A percentile compares a stretch with the other conserved stretches of the same genome.
These are phyloP conservation scores for Quercus alba DNA, from an alignment of 306 rosid species.

Conservation along the genomic window DNA sequence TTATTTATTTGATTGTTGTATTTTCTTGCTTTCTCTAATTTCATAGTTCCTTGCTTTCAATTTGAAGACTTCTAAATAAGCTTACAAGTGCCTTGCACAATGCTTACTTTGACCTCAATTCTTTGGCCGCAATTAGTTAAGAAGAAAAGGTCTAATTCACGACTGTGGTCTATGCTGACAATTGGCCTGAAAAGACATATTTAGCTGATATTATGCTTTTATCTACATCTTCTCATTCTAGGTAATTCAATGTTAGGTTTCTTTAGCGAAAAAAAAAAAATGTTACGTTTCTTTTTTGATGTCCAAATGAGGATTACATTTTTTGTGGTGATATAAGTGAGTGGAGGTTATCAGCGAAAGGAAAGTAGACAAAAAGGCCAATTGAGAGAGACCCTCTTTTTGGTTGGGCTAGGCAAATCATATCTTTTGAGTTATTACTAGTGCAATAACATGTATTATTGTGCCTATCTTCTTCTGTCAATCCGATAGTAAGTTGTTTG, in stretches of 20 bases:
- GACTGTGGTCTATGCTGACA: not conserved
- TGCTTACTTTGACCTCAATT: not conserved
- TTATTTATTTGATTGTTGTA: too few species aligned
- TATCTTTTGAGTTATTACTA: not conserved
- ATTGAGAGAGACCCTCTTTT: not conserved
- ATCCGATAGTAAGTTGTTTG: conserved; percentile 9
- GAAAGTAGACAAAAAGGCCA: not conserved
- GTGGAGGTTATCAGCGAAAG: not conserved
- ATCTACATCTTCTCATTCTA: not conserved
- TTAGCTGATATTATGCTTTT: not conserved
- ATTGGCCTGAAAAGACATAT: not conserved
- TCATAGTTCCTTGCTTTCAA: too few species aligned
- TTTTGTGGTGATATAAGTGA: not conserved
- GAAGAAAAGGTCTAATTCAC: not conserved
- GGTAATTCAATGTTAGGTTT: not conserved
- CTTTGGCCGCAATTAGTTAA: not conserved
- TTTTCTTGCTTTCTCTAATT: too few species aligned
- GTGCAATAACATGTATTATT: not conserved
- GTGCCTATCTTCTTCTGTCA: not conserved
- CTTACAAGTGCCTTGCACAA: too few species aligned
- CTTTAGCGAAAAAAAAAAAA: too few species aligned
- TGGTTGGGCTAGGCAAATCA: not conserved
- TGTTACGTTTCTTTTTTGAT: not conserved
- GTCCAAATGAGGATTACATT: not conserved
- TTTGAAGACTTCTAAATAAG: too few species aligned